phyloP scores from a whole-genome alignment of 495 filamentous ascomycete genomes.

The Aspergillus kassunensis region DNA sequence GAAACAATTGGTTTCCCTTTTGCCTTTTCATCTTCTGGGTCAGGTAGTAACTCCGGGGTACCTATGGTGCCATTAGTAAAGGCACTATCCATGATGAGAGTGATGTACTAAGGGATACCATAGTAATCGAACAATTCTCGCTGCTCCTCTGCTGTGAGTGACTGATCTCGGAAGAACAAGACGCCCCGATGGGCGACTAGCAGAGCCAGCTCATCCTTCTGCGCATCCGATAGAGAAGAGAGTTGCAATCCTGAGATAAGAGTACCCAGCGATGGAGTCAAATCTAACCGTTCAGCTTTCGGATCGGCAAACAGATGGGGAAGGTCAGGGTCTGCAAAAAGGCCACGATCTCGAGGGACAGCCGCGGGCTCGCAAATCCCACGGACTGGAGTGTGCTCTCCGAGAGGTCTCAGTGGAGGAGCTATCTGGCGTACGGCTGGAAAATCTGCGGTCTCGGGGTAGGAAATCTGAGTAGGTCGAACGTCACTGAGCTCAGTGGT shows the following conservation, averaged over 20 bases:
- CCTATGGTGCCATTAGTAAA: background rate
- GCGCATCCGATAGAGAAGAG: slow-evolving; percentile 22
- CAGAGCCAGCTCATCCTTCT: slow-evolving; percentile 42
- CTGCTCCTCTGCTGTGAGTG: slow-evolving; percentile 26
- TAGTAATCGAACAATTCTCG: slow-evolving; percentile 22
- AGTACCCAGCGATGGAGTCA: background rate
- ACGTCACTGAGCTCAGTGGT: background rate
- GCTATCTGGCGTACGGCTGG: background rate
- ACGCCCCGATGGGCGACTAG: slow-evolving; percentile 38
- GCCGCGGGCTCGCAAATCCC: background rate
- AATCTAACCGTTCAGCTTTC: background rate
- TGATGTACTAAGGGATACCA: slow-evolving; percentile 4
- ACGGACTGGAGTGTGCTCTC: background rate
- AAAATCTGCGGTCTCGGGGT: background rate
- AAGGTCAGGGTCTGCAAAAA: background rate
- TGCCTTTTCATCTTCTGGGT: background rate
- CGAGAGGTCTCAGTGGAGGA: background rate
- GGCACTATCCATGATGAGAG: no score
- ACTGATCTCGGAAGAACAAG: slow-evolving; percentile 44
- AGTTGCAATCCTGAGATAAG: slow-evolving; percentile 7
- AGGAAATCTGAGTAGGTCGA: background rate
- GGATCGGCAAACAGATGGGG: background rate
- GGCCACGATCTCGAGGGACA: background rate
- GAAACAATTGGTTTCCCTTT: background rate
- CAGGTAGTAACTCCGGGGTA: background rate